phyloP scores from a whole-genome alignment of 768 basidiomycete genomes.

The Lactarius pseudohatsudake region DNA sequence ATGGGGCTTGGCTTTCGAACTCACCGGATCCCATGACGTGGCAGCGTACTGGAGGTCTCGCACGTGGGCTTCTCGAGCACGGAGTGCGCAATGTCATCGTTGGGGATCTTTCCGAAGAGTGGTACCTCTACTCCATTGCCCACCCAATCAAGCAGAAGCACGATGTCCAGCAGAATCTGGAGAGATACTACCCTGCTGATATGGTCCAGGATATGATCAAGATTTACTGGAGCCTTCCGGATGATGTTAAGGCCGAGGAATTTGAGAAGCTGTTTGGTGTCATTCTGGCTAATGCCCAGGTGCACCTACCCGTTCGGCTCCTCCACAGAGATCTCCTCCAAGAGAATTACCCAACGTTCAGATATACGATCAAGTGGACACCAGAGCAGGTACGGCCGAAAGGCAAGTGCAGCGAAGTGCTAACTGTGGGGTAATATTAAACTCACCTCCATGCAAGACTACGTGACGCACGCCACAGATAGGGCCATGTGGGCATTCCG shows the following conservation, averaged over 20 bases:
- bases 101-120: constrained; percentile 74
- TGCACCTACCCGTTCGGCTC: constrained; percentile 64
- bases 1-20: constrained; percentile 55
- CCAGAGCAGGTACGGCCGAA: constrained; percentile 56
- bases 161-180: constrained; percentile 59
- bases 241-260: constrained; percentile 45
- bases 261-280: constrained; percentile 52
- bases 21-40: constrained; percentile 62
- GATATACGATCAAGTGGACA: constrained; percentile 71
- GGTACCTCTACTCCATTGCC: constrained; percentile 75
- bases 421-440: neutral
- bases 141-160: constrained; percentile 50
- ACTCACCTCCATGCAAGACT: constrained; percentile 42
- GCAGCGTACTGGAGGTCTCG: constrained; percentile 63
- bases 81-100: constrained; percentile 62
- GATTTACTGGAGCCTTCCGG: constrained; percentile 44
- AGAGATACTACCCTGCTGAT: constrained; percentile 56
- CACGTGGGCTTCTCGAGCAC: constrained; percentile 49
- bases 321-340: constrained; percentile 58
- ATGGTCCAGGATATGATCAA: constrained; percentile 48
- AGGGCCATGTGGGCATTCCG: constrained; percentile 61
- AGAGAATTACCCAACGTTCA: constrained; percentile 59
- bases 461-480: constrained; percentile 72
- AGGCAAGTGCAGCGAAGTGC: constrained; percentile 41
- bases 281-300: constrained; percentile 60